Base-by-base conservation (phyloP, 768 basidiomycete genomes). In the Amanita molliuscula region DNA sequence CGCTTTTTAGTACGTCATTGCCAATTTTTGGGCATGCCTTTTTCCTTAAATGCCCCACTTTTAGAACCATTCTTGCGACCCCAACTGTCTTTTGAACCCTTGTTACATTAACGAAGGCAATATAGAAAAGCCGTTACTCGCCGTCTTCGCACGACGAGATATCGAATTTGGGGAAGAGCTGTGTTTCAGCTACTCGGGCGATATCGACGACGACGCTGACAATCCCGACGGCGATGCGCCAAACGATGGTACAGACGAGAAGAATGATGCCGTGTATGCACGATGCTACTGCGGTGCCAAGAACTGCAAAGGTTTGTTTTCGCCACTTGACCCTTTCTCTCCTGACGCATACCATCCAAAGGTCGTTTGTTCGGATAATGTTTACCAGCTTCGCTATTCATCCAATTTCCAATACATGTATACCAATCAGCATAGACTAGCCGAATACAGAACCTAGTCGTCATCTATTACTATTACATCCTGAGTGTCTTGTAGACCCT, bases 41-140 rank as follows among this genome's bases (percentile, higher is more conserved):
- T 31, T 6, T 44, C 35, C 21, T 52, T n/a, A 35, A 48, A 20
- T 41, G 56, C 13, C 2, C 16, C 4, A 35, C 26, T 15, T 25
- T 2, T 52, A 93, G 90, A 96, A 95, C 55, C 91, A 96, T 56
- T 90, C 86, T 15, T 95, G 93, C 58, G 83, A 90, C 50, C 92
- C 92, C 0, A 96, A 95, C 60, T 82, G 84, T 55, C 61, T 61
- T 4, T 74, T 92, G 18, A 73, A 74, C n/a, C 71, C 87, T 0
- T 82, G 78, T 40, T 88, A 92, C 56, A 81, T 88, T 63, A 83
- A 90, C 56, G 89, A 91, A 46, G 74, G 77, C 10, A 78, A 88
- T 55, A 58, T 84, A 13, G 68, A 79, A 9, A 88, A 85, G 59
- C 87, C 88, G 0, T 61, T 84, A 10, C 59, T 91, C 6, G 69